Evolutionary conservation across 177 flowering plant genomes (phyloP).

Genomic region (Vitis hybrid): DNA sequence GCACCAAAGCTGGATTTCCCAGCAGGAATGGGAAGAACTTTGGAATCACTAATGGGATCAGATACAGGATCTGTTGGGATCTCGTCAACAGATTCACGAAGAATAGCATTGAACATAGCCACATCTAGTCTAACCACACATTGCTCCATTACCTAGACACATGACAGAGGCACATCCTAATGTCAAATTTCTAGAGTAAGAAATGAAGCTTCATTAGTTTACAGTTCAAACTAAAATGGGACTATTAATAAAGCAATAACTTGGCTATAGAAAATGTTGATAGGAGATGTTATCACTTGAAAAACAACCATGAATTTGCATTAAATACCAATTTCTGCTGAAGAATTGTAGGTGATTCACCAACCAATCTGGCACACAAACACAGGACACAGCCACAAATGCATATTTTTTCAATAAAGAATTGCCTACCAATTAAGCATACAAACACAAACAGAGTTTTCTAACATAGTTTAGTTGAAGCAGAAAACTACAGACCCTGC

Average conservation of each 20-base stretch:
- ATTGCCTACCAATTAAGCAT: too few species aligned
- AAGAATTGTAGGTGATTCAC: too few species aligned
- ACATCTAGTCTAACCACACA: conserved; percentile 84
- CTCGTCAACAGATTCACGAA: conserved; percentile 84
- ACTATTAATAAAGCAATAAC: neutral
- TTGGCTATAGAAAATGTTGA: neutral
- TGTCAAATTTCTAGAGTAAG: neutral
- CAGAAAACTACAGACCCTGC: too few species aligned
- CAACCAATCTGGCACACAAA: too few species aligned
- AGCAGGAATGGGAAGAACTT: conserved; percentile 82
- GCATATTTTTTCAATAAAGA: too few species aligned
- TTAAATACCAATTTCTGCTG: too few species aligned
- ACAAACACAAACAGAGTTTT: too few species aligned
- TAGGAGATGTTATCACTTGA: too few species aligned
- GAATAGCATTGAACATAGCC: conserved; percentile 98
- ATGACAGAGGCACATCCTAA: neutral
- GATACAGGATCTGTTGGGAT: conserved; percentile 95
- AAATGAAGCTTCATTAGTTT: neutral
- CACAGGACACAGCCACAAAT: too few species aligned
- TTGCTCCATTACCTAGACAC: conserved; percentile 88
- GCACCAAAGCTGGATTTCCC: conserved; percentile 90
- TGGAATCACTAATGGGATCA: conserved; percentile 81
- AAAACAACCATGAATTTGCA: too few species aligned
- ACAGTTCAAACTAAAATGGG: neutral
- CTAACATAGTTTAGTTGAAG: too few species aligned